These are phyloP conservation scores for Knoxia roxburghii DNA, from an alignment of 257 asterid genomes.

Conservation along the genomic window DNA sequence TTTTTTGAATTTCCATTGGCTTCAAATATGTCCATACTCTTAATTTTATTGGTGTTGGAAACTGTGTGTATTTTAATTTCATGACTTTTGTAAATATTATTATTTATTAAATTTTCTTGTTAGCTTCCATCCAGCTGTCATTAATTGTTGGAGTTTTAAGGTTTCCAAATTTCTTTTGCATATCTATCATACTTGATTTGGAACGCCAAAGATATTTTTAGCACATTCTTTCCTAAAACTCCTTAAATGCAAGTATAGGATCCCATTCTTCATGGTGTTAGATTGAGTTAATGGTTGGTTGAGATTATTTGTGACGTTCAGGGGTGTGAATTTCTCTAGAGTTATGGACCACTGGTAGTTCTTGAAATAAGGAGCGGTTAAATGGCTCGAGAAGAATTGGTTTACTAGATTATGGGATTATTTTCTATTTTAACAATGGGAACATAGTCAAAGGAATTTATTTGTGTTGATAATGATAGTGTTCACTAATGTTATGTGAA, in stretches of 20 bases:
- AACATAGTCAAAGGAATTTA: background rate
- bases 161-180: conserved; percentile 2
- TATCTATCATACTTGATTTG: background rate
- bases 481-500: background rate
- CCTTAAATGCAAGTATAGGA: background rate
- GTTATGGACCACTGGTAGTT: background rate
- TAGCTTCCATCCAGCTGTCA: background rate
- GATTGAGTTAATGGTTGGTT: background rate
- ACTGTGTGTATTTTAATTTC: background rate
- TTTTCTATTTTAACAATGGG: background rate
- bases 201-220: background rate
- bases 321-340: background rate
- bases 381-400: background rate
- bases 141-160: background rate
- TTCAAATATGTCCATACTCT: background rate
- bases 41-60: background rate
- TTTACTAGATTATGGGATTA: background rate
- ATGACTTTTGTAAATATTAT: background rate
- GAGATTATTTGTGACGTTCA: background rate
- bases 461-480: background rate
- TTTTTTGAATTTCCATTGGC: background rate
- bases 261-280: background rate
- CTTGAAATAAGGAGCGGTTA: background rate
- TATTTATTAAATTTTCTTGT: background rate
- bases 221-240: background rate